Evolutionary conservation across 768 basidiomycete species (phyloP), one percentile per base, ranked within the genome.

Genomic region (Phlebiopsis flavidoalba): DNA sequence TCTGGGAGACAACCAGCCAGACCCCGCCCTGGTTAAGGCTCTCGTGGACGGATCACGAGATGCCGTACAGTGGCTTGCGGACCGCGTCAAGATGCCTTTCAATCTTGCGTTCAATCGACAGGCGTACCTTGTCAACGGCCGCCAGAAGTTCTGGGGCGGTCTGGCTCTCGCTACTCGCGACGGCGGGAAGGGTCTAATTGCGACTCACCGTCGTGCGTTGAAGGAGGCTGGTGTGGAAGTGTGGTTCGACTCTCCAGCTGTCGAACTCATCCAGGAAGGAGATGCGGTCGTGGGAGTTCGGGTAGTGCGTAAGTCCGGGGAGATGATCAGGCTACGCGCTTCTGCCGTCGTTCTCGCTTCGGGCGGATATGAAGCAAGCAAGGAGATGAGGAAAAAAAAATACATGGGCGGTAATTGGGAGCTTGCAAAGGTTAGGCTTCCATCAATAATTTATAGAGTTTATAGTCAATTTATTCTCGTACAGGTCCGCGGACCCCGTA

Each of bases 401-500:
- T 70, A 86, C 67, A 75, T 89, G 11, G 87, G 88, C n/a, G 56
- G 68, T 5, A 78, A 74, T 21, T 89, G 88, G 88, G 74, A 74
- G 48, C 75, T 74, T 58, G 86, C 87, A 26, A 81, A 77, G 68
- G 85, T 85, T 60, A 58, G 62, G 35, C 5, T n/a, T 1, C 59
- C 40, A 19, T 45, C 36, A 14, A 24, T 24, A 8, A 11, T 36
- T 11, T 48, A 43, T 4, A 5, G 19, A 48, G 12, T 24, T 46
- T 19, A 8, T 52, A 49, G n/a, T 40, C 40, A 24, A 40, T n/a
- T n/a, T 37, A 35, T 17, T 11, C 22, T 35, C 54, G 1, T 35
- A 33, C 43, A 88, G 85, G 81, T 89, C 55, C 80, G 86, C 60
- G 86, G 87, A 89, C 88, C 1, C 87, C 87, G 5, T 86, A 84